These are phyloP conservation scores for Mycena crocata DNA, from an alignment of 768 basidiomycete genomes.

Conservation along the genomic window DNA sequence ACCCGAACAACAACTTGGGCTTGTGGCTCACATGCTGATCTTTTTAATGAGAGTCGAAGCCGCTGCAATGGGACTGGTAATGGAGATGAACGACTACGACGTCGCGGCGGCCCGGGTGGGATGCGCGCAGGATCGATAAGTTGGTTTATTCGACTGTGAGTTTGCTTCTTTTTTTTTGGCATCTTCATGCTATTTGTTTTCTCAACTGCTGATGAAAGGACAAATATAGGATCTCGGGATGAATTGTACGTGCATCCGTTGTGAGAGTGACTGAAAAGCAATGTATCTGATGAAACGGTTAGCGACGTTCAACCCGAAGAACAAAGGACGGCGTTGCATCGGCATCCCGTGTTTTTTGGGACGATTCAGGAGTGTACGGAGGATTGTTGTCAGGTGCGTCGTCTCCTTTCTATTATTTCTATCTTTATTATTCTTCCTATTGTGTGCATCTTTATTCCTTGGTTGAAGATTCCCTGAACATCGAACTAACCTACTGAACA, in stretches of 20 bases:
- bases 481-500: too few species aligned
- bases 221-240: conserved; percentile 68
- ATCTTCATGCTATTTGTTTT: conserved; percentile 5
- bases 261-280: background rate
- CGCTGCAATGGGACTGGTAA: too few species aligned
- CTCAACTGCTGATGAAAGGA: too few species aligned
- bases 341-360: conserved; percentile 73
- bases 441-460: too few species aligned
- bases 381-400: conserved; percentile 67
- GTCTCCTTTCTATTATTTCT: too few species aligned
- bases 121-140: conserved; percentile 64
- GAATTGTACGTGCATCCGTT: conserved; percentile 67
- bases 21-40: too few species aligned
- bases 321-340: conserved; percentile 69
- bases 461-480: too few species aligned
- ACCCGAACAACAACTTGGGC: too few species aligned
- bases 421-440: too few species aligned
- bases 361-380: conserved; percentile 65
- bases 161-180: conserved; percentile 8
- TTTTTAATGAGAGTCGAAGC: too few species aligned
- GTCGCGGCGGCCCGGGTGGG: conserved; percentile 65
- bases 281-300: background rate
- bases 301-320: conserved; percentile 74
- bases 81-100: conserved; percentile 69
- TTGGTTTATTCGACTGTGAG: conserved; percentile 66